phyloP scores from a whole-genome alignment of 2,329 filamentous ascomycete species.

The Fusarium pseudonygamai region DNA sequence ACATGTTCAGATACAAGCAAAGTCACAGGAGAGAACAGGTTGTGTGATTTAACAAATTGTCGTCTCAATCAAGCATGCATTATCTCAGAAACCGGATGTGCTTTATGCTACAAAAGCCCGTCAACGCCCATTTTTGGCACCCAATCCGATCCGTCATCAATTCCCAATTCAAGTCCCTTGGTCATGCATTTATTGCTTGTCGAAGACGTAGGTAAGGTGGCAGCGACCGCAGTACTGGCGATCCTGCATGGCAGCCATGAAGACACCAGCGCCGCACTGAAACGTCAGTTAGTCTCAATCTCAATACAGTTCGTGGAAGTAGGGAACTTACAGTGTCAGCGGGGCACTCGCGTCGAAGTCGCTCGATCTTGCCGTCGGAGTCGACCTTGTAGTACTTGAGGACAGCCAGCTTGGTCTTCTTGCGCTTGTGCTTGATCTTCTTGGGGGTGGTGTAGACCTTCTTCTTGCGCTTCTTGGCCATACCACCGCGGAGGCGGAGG shows the following conservation, averaged over 20 bases:
- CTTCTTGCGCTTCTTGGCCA: conserved; percentile 99
- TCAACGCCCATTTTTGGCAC: conserved; percentile 53
- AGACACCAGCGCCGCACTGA: conserved; percentile 98
- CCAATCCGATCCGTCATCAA: conserved; percentile 46
- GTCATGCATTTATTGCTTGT: conserved; percentile 65
- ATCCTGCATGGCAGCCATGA: conserved; percentile 99
- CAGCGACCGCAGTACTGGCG: conserved; percentile 92
- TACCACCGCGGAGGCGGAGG: conserved; percentile 94
- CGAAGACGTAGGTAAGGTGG: conserved; percentile 79
- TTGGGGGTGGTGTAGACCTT: conserved; percentile 99
- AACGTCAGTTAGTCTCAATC: conserved; percentile 46
- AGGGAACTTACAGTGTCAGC: conserved; percentile 76
- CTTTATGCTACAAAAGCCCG: conserved; percentile 53
- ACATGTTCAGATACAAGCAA: background rate
- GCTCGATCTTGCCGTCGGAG: conserved; percentile 99
- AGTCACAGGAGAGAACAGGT: background rate
- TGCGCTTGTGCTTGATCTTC: conserved; percentile 99
- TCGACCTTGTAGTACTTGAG: conserved; percentile 99
- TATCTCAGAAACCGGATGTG: conserved; percentile 52
- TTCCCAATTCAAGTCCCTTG: conserved; percentile 42
- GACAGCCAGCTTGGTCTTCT: conserved; percentile 99
- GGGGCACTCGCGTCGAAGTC: conserved; percentile 97
- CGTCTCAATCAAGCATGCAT: conserved; percentile 52
- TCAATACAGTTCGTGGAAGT: accelerated
- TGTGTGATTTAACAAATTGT: conserved; percentile 29